Conservation (phyloP, 352 stramenopile genomes). For the Phytophthora macrochlamydospora region DNA sequence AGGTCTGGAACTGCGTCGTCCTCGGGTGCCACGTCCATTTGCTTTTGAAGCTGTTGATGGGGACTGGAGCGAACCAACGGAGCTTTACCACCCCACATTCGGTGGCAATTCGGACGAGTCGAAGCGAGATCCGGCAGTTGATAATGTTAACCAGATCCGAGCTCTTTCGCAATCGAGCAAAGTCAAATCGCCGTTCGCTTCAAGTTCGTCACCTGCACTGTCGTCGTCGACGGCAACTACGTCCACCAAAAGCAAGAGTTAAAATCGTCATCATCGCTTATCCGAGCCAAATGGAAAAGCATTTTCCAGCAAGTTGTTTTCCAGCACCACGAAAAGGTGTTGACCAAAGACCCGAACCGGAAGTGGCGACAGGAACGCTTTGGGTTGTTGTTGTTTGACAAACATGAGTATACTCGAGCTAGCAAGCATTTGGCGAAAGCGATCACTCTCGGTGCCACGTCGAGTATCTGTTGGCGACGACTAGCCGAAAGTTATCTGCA, state of each 20-base stretch:
- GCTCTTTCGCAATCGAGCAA: background rate
- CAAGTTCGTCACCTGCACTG: background rate
- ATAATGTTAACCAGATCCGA: constrained; percentile 3
- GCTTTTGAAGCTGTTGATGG: constrained; percentile 14
- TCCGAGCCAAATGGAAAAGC: constrained; percentile 44
- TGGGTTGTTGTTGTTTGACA: constrained; percentile 52
- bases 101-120: constrained; percentile 26
- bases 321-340: constrained; percentile 59
- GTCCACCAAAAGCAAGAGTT: constrained; percentile 2
- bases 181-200: constrained; percentile 6
- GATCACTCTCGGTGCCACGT: constrained; percentile 50
- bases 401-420: constrained; percentile 42
- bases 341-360: constrained; percentile 58
- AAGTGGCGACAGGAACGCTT: constrained; percentile 75
- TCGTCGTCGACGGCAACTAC: background rate
- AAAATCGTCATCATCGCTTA: constrained; percentile 8
- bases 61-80: constrained; percentile 12
- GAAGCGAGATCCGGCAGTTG: background rate
- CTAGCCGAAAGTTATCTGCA: constrained; percentile 63
- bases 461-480: constrained; percentile 53
- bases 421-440: constrained; percentile 54
- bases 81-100: constrained; percentile 29
- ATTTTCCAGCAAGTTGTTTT: constrained; percentile 55
- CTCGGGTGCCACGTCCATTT: constrained; percentile 15
- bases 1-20: constrained; percentile 32